Conservation (phyloP, 2,329 filamentous ascomycete genomes). For the Leptographium procerum region DNA sequence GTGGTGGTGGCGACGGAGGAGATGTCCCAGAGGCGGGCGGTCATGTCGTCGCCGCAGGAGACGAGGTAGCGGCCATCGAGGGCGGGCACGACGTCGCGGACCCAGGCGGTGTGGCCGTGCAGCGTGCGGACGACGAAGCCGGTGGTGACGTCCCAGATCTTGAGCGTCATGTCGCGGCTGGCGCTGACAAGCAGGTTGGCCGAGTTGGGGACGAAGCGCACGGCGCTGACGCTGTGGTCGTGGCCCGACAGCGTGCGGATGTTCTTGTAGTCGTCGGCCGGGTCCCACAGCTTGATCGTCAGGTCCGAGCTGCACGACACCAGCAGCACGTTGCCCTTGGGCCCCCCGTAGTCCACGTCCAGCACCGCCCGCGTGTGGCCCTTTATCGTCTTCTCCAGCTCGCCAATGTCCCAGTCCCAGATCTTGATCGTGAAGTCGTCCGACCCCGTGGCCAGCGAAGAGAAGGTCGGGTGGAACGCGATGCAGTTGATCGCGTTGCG, state of each 20-base stretch:
- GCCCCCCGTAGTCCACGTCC: conserved; percentile 84
- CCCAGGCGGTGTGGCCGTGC: conserved; percentile 76
- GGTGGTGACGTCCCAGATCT: conserved; percentile 87
- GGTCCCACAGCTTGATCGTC: conserved; percentile 93
- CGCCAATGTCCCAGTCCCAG: conserved; percentile 93
- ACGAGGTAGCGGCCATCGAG: conserved; percentile 74
- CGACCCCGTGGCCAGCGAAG: conserved; percentile 77
- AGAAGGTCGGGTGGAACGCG: conserved; percentile 87
- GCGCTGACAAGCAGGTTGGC: conserved; percentile 80
- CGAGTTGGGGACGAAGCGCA: conserved; percentile 76
- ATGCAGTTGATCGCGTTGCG: conserved; percentile 72
- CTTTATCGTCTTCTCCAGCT: conserved; percentile 82
- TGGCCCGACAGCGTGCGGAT: conserved; percentile 84
- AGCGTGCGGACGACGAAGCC: conserved; percentile 91
- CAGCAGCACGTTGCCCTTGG: conserved; percentile 65
- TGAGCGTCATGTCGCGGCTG: conserved; percentile 71
- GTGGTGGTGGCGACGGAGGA: conserved; percentile 37
- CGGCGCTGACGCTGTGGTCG: conserved; percentile 81
- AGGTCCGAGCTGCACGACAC: conserved; percentile 78
- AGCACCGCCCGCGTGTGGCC: conserved; percentile 82
- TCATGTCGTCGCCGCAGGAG: conserved; percentile 73
- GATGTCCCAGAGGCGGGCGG: conserved; percentile 75
- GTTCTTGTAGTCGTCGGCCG: conserved; percentile 86
- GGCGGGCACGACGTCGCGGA: conserved; percentile 77
- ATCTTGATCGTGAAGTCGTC: conserved; percentile 94